Evolutionary conservation across 2,329 filamentous ascomycete species (phyloP).

Genomic region (Aspergillus nomiae): DNA sequence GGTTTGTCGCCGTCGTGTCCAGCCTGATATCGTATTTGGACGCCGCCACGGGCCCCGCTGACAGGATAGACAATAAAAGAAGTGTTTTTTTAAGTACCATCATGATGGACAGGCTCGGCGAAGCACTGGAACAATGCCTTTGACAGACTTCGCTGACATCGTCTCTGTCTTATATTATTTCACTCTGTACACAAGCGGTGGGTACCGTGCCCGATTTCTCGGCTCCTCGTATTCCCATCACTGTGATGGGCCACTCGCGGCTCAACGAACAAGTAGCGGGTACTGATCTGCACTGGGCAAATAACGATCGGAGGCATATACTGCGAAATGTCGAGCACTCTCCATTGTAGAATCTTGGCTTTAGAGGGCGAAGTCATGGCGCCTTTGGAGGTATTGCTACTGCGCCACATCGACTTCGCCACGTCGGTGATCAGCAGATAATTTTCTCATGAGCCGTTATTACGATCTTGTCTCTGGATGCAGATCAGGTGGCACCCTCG

Average conservation of each 20-base stretch:
- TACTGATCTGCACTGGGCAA: not conserved
- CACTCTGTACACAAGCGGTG: not conserved
- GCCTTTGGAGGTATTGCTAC: not conserved
- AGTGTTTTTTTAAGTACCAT: not conserved
- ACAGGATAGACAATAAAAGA: not conserved
- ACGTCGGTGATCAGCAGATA: not conserved
- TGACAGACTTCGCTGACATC: fast-evolving
- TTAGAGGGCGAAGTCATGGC: not conserved
- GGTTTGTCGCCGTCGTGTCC: constrained; percentile 8
- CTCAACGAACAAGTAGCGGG: not conserved
- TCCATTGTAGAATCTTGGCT: not conserved
- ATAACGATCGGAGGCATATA: not conserved
- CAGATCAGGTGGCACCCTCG: too few species aligned
- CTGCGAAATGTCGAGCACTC: not conserved
- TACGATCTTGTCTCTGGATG: too few species aligned
- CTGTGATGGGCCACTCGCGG: not conserved
- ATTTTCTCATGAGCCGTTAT: not conserved
- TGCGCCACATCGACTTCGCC: not conserved
- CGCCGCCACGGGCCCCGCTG: not conserved
- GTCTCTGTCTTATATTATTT: not conserved
- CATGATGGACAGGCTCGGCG: not conserved
- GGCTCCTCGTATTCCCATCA: not conserved
- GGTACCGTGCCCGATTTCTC: not conserved
- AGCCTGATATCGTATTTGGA: not conserved
- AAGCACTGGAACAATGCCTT: not conserved